Conservation (phyloP, 495 filamentous ascomycete genomes). For the Aspergillus nanangensis region DNA sequence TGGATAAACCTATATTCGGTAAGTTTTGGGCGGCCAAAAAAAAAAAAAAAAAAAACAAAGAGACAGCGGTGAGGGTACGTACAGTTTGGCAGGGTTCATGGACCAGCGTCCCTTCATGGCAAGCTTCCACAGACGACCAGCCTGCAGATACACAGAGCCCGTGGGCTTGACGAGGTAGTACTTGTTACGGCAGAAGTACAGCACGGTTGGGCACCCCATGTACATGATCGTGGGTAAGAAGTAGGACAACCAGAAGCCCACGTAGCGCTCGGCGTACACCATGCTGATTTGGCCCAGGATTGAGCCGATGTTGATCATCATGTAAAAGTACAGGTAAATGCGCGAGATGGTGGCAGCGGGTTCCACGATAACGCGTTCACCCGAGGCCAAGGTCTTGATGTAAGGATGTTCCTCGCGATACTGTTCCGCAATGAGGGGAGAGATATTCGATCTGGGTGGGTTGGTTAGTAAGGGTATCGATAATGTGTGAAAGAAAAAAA, state of each 20-base stretch:
- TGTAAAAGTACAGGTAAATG: conserved; percentile 40
- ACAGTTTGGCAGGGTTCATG: conserved; percentile 42
- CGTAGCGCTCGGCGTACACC: conserved; percentile 66
- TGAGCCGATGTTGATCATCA: conserved; percentile 66
- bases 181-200: conserved; percentile 54
- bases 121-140: conserved; percentile 49
- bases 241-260: conserved; percentile 70
- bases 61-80: background rate
- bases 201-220: conserved; percentile 56
- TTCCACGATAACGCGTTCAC: conserved; percentile 67
- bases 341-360: conserved; percentile 53
- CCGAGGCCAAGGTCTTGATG: conserved; percentile 43
- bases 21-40: background rate
- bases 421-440: conserved; percentile 51
- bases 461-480: background rate
- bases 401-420: conserved; percentile 38
- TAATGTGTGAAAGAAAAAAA: conserved; percentile 8
- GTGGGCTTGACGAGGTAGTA: conserved; percentile 56
- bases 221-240: conserved; percentile 54
- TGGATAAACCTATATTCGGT: conserved; percentile 40
- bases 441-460: conserved; percentile 53
- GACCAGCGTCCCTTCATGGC: conserved; percentile 65
- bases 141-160: conserved; percentile 59
- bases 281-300: conserved; percentile 46
- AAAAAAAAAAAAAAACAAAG: background rate